Evolutionary conservation across 2,329 filamentous ascomycete genomes (phyloP).

Genomic region (Fonsecaea multimorphosa): DNA sequence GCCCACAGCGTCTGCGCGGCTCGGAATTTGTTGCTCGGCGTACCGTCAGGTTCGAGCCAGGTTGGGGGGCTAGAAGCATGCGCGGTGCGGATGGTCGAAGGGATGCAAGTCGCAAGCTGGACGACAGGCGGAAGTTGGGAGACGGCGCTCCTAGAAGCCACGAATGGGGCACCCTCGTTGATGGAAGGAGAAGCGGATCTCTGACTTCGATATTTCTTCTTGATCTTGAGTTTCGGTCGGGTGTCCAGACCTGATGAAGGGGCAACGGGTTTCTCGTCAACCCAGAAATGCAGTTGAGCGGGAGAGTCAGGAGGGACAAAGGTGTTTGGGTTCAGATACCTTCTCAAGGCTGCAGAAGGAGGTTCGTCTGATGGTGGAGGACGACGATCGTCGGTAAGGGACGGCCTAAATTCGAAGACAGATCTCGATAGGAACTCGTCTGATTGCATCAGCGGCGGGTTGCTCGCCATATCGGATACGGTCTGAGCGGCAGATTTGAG

Average conservation of each 20-base stretch:
- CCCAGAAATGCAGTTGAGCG: conserved; percentile 53
- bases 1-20: conserved; percentile 38
- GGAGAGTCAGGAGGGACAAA: conserved; percentile 45
- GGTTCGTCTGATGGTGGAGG: conserved; percentile 61
- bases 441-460: conserved; percentile 56
- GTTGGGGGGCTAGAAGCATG: conserved; percentile 44
- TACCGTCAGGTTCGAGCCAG: conserved; percentile 42
- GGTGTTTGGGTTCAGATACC: conserved; percentile 63
- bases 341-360: conserved; percentile 62
- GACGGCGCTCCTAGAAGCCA: conserved; percentile 4
- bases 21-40: conserved; percentile 42
- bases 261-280: conserved; percentile 42
- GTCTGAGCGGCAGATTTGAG: conserved; percentile 67
- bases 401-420: conserved; percentile 61
- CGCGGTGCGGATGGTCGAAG: conserved; percentile 39
- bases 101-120: conserved; percentile 67
- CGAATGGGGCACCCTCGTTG: conserved; percentile 10
- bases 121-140: conserved; percentile 59
- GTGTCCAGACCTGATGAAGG: background rate
- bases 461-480: conserved; percentile 64
- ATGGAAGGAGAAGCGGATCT: conserved; percentile 4
- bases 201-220: conserved; percentile 39
- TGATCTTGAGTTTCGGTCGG: conserved; percentile 31
- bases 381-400: conserved; percentile 65
- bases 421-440: conserved; percentile 67